Evolutionary conservation across 2,329 filamentous ascomycete genomes (phyloP).

Genomic region (Calonectria fujianensis): DNA sequence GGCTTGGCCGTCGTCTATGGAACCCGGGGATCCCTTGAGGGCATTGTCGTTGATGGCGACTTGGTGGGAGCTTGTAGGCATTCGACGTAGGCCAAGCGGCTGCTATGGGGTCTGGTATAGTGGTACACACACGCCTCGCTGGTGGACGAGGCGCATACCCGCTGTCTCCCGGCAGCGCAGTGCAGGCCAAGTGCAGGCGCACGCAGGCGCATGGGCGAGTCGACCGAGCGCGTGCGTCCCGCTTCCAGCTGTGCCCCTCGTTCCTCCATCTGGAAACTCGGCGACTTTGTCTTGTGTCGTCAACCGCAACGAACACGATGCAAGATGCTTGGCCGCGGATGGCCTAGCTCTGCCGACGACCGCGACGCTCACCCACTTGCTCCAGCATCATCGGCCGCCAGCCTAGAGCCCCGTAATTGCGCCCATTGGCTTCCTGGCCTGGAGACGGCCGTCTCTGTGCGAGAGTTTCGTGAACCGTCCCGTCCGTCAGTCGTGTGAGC

Average conservation of each 20-base stretch:
- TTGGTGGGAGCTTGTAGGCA: background rate
- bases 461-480: conserved; percentile 35
- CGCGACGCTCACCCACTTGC: conserved; percentile 35
- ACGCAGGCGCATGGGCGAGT: conserved; percentile 39
- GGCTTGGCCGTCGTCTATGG: conserved; percentile 4
- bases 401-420: conserved; percentile 33
- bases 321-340: conserved; percentile 42
- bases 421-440: conserved; percentile 35
- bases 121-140: background rate
- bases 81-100: conserved; percentile 15
- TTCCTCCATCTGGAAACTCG: conserved; percentile 34
- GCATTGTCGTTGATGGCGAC: background rate
- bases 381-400: conserved; percentile 24
- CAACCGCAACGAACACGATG: conserved; percentile 41
- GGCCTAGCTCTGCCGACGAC: conserved; percentile 35
- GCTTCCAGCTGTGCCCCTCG: conserved; percentile 37
- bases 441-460: conserved; percentile 26
- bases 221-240: conserved; percentile 31
- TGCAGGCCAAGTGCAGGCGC: conserved; percentile 9
- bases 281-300: conserved; percentile 30
- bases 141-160: conserved; percentile 9
- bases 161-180: conserved; percentile 17
- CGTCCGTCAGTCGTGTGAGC: conserved; percentile 39
- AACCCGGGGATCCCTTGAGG: background rate
- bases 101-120: background rate